Conservation (phyloP, 139 green algal species). For the Coelastrella sp. region DNA sequence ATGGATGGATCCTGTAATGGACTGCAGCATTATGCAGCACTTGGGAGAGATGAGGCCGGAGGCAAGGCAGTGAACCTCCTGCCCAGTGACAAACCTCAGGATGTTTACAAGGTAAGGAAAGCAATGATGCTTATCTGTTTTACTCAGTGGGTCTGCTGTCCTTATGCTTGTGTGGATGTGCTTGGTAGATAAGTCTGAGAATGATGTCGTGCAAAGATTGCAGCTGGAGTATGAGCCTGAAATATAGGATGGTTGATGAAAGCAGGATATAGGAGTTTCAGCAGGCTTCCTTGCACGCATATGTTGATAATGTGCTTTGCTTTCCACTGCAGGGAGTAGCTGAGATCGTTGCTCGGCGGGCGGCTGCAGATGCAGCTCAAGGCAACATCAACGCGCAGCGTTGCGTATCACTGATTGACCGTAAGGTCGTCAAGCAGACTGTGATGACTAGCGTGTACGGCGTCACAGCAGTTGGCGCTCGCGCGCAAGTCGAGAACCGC, state of each 20-base stretch:
- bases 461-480: constrained; percentile 93
- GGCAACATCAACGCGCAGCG: neutral
- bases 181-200: too few relatives aligned
- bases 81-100: constrained; percentile 72
- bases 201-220: too few relatives aligned
- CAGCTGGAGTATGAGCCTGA: too few relatives aligned
- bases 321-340: constrained; percentile 45
- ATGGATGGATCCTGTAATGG: constrained; percentile 97
- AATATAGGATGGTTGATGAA: too few relatives aligned
- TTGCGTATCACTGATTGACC: constrained; percentile 70
- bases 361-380: constrained; percentile 55
- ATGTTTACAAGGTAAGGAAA: constrained; percentile 87
- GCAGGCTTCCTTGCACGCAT: too few relatives aligned
- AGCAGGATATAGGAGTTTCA: too few relatives aligned
- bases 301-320: too few relatives aligned
- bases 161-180: too few relatives aligned
- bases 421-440: constrained; percentile 99
- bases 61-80: constrained; percentile 90
- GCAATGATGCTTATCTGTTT: too few relatives aligned
- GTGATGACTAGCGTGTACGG: constrained; percentile 99
- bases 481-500: constrained; percentile 83
- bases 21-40: constrained; percentile 98
- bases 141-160: too few relatives aligned
- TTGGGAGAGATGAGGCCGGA: constrained; percentile 80
- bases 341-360: constrained; percentile 58